phyloP scores from a whole-genome alignment of 2,329 filamentous ascomycete genomes.

The Microdochium trichocladiopsis region DNA sequence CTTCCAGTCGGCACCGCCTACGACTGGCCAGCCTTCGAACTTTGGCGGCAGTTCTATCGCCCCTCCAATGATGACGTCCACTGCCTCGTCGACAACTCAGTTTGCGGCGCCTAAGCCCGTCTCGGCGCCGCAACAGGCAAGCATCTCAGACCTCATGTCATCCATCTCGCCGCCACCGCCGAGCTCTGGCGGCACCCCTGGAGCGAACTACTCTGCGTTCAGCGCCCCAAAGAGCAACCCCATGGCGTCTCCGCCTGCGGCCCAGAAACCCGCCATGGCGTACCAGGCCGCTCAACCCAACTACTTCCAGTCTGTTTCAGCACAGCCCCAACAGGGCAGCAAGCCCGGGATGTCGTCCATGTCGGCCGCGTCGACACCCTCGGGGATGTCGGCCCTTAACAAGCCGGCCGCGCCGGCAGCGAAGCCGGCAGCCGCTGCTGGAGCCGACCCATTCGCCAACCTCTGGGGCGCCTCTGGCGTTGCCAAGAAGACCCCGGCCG shows the following conservation, averaged over 20 bases:
- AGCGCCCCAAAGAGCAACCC: conserved; percentile 36
- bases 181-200: conserved; percentile 46
- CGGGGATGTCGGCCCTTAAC: conserved; percentile 37
- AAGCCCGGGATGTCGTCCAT: conserved; percentile 8
- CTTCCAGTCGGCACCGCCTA: conserved; percentile 79
- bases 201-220: conserved; percentile 59
- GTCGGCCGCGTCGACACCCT: conserved; percentile 14
- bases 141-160: conserved; percentile 75
- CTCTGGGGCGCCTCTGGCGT: conserved; percentile 74
- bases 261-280: conserved; percentile 47
- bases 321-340: conserved; percentile 18
- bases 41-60: conserved; percentile 29
- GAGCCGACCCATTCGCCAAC: conserved; percentile 74
- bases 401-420: conserved; percentile 35
- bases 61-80: conserved; percentile 40
- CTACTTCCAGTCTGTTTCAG: conserved; percentile 80
- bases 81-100: conserved; percentile 51
- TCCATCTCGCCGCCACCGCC: conserved; percentile 67
- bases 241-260: conserved; percentile 23
- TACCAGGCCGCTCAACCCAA: conserved; percentile 81
- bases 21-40: conserved; percentile 38
- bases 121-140: conserved; percentile 73
- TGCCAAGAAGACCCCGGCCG: conserved; percentile 64
- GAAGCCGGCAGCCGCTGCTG: conserved; percentile 52
- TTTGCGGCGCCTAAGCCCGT: conserved; percentile 80